A percentile compares a stretch with the other conserved stretches of the same genome.
Conservation (phyloP, 306 rosid genomes). For the Begonia peltatifolia region DNA sequence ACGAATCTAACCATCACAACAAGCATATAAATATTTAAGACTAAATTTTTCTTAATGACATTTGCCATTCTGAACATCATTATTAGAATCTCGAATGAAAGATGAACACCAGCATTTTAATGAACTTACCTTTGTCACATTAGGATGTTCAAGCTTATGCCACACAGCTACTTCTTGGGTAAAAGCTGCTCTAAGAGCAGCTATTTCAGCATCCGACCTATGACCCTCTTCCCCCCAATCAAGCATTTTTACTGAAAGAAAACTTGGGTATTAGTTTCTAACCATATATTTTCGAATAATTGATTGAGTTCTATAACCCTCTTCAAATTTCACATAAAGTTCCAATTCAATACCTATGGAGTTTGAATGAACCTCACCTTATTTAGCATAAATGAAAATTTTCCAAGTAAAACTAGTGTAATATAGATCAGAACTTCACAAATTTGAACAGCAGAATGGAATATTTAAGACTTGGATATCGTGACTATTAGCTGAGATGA, state of each 20-base stretch:
- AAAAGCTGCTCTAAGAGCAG: conserved; percentile 89
- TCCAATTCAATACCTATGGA: no score
- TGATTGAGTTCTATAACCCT: no score
- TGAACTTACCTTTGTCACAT: conserved; percentile 68
- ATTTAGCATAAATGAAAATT: background rate
- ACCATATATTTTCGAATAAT: no score
- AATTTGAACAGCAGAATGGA: no score
- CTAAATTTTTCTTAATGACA: background rate
- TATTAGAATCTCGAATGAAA: conserved; percentile 2
- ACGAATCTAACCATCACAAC: background rate
- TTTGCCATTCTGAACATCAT: no score
- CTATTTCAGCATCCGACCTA: conserved; percentile 91
- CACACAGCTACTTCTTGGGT: conserved; percentile 97
- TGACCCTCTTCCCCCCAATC: conserved; percentile 99
- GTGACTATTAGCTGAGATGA: conserved; percentile 10
- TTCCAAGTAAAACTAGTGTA: background rate
- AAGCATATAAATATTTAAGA: conserved; percentile 3
- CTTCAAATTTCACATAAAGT: background rate
- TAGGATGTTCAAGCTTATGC: conserved; percentile 99
- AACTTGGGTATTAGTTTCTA: conserved; percentile 1
- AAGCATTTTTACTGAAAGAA: conserved; percentile 67
- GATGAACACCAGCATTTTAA: conserved; percentile 7
- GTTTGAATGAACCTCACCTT: no score
- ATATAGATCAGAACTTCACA: no score
- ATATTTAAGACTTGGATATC: background rate